Base-by-base conservation (phyloP, 2,329 filamentous ascomycete species). In the Colletotrichum limetticola region DNA sequence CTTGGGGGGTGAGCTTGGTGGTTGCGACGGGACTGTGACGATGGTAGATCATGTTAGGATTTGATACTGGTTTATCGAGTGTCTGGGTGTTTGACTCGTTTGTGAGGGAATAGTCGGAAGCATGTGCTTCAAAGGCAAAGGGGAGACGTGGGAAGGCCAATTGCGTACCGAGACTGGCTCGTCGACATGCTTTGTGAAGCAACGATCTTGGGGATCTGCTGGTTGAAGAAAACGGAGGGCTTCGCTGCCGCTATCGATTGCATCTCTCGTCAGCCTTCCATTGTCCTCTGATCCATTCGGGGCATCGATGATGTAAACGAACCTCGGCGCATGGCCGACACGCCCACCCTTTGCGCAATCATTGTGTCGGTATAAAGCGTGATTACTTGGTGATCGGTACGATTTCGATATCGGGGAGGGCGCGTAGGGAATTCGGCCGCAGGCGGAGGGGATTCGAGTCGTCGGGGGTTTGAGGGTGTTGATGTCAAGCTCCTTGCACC, bases 311-410 rank as follows among this genome's bases (percentile, higher is more conserved):
- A 65, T 55, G 64, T 66, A 60, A 68, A 79, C 85, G 78, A 81
- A 90, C 89, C 86, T 87, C 88, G 86, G 82, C 88, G 88, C 81
- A 90, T 82, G 81, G 89, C 89, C 83, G 87, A 86, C 77, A 90
- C 80, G 81, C 89, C 89, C 79, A 89, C 85, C 84, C 89, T 84
- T 78, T 89, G 87, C 79, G 87, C 85, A 80, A 86, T 87, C 89
- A 91, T 91, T 56, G 77, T 82, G 79, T 76, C 76, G 19, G 52
- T 53, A 32, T 42, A 24, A 57, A n/a, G 32, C 42, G 53, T 24
- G n/a, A 30, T 58, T 11, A 5, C 22, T n/a, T 26, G n/a, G 28
- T 46, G 4, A 46, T 58, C 24, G 30, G 24, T 14, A 12, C 19
- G 22, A n/a, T 22, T 28, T 62, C 57, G 32, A 42, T 30, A 9